phyloP scores from a whole-genome alignment of 495 filamentous ascomycete species.

The Penicillium paradoxum region DNA sequence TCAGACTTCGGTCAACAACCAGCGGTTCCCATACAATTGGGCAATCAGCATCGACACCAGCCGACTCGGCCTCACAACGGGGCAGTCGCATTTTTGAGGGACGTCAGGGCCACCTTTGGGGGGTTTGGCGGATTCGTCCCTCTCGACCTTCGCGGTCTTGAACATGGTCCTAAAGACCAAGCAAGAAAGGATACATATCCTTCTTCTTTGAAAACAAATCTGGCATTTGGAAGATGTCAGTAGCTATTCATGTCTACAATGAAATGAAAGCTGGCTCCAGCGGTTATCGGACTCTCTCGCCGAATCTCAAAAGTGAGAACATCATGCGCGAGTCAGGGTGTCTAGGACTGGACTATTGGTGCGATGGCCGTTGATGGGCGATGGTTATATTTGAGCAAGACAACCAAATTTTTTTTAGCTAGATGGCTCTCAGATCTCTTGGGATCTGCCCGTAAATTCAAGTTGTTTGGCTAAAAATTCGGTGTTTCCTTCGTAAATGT shows the following conservation, averaged over 20 bases:
- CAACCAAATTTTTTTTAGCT: background rate
- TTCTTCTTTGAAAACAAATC: background rate
- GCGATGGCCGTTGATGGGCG: background rate
- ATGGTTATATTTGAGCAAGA: background rate
- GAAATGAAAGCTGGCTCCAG: background rate
- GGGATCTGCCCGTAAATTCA: conserved; percentile 2
- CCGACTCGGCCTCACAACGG: background rate
- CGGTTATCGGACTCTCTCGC: background rate
- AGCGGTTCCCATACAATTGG: no score
- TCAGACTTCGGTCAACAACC: background rate
- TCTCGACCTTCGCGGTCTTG: background rate
- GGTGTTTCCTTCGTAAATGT: background rate
- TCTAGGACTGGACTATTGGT: background rate
- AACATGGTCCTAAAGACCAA: background rate
- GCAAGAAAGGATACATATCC: background rate
- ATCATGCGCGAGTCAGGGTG: no score
- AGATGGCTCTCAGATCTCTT: background rate
- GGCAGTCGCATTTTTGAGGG: background rate
- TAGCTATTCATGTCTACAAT: background rate
- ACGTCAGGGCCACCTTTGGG: background rate
- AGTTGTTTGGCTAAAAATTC: background rate
- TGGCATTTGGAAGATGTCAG: conserved; percentile 1
- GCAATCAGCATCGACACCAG: background rate
- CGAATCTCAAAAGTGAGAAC: background rate
- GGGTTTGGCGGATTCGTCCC: background rate